phyloP scores from a whole-genome alignment of 495 filamentous ascomycete species.

The Choiromyces venosus region DNA sequence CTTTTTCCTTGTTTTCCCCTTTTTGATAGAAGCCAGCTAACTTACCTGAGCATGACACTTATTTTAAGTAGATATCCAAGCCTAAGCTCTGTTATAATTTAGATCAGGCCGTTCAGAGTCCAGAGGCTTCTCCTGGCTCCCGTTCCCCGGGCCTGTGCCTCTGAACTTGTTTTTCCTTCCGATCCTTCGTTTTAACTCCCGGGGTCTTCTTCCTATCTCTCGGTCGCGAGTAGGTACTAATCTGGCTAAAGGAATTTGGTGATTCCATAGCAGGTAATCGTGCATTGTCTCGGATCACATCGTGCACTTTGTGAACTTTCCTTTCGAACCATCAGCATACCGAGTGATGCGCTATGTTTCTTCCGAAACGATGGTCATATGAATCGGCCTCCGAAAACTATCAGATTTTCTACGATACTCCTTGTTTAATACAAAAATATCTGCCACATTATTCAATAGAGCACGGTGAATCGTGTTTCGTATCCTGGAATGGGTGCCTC shows the following conservation, averaged over 20 bases:
- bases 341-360: not conserved
- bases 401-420: not conserved
- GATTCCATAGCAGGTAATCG: not conserved
- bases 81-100: not conserved
- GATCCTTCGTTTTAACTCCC: not conserved
- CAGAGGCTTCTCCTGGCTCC: not conserved
- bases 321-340: not conserved
- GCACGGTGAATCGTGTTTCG: not conserved
- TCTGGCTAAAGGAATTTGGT: not conserved
- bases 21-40: not conserved
- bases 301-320: not conserved
- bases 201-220: not conserved
- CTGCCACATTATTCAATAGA: not conserved
- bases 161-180: not conserved
- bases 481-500: not conserved
- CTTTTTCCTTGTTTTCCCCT: no score
- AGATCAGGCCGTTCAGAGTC: not conserved
- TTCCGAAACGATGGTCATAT: not conserved
- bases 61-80: not conserved
- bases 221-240: not conserved
- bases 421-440: not conserved
- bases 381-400: not conserved
- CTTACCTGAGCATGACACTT: not conserved
- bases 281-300: not conserved
- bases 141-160: not conserved